Evolutionary conservation across 495 filamentous ascomycete genomes (phyloP).

Genomic region (Gamarada debralockiae): DNA sequence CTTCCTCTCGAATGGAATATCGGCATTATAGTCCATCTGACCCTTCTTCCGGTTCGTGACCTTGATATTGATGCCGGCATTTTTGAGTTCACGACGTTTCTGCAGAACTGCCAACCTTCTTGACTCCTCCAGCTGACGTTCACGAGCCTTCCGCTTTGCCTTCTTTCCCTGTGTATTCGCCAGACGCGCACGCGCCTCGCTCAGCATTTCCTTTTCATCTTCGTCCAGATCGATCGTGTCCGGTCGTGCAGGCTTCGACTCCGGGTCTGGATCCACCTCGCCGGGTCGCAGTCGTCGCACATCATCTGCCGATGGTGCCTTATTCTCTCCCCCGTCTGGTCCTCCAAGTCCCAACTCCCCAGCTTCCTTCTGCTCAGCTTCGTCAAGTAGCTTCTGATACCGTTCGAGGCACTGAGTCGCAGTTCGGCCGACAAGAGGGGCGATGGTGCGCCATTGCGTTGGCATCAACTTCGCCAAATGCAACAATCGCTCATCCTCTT

Average conservation of each 20-base stretch:
- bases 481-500: slow-evolving; percentile 96
- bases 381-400: slow-evolving; percentile 94
- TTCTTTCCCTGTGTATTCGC: slow-evolving; percentile 99
- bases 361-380: slow-evolving; percentile 84
- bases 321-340: slow-evolving; percentile 80
- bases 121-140: slow-evolving; percentile 93
- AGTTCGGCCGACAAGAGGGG: slow-evolving; percentile 91
- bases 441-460: slow-evolving; percentile 98
- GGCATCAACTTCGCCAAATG: slow-evolving; percentile 98
- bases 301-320: slow-evolving; percentile 89
- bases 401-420: slow-evolving; percentile 95
- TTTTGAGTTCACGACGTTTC: slow-evolving; percentile 94
- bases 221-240: slow-evolving; percentile 98
- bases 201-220: slow-evolving; percentile 99
- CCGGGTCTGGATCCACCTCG: slow-evolving; percentile 92
- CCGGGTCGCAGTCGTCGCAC: slow-evolving; percentile 85
- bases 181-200: slow-evolving; percentile 90
- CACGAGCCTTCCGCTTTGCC: slow-evolving; percentile 94
- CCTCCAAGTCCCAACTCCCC: slow-evolving; percentile 82
- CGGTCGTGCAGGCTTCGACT: slow-evolving; percentile 93
- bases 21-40: slow-evolving; percentile 99
- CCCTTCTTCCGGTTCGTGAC: slow-evolving; percentile 88
- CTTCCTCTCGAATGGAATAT: slow-evolving; percentile 95
- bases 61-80: slow-evolving; percentile 97
- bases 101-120: slow-evolving; percentile 83